phyloP scores from a whole-genome alignment of 306 rosid genomes.

The Vigna radiata region DNA sequence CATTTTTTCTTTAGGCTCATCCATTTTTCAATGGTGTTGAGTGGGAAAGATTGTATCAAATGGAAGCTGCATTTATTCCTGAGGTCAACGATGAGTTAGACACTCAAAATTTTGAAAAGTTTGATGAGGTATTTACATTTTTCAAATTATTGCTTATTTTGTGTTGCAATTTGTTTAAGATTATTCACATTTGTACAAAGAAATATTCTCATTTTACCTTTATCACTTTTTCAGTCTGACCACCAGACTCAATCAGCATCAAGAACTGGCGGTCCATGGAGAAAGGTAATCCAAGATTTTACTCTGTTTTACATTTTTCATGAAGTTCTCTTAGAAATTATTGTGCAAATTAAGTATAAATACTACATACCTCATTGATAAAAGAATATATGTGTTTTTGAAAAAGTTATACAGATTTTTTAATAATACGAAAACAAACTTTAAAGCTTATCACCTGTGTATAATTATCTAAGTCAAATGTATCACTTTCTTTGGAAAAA shows the following conservation, averaged over 20 bases:
- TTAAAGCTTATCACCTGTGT: too few species aligned
- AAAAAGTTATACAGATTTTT: too few species aligned
- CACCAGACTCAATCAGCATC: conserved; percentile 63
- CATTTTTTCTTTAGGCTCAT: conserved; percentile 65
- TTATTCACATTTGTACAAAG: conserved; percentile 28
- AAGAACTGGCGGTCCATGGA: conserved; percentile 94
- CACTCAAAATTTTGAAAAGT: conserved; percentile 97
- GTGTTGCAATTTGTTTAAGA: conserved; percentile 21
- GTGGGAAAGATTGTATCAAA: conserved; percentile 85
- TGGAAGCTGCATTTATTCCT: conserved; percentile 96
- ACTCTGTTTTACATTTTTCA: neutral
- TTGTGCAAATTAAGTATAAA: neutral
- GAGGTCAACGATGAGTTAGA: conserved; percentile 96
- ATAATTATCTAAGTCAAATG: too few species aligned
- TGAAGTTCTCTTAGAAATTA: neutral
- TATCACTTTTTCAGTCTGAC: conserved; percentile 59
- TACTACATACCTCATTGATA: neutral
- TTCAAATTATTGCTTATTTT: conserved; percentile 39
- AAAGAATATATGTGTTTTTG: too few species aligned
- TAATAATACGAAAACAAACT: too few species aligned
- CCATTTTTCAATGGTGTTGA: conserved; percentile 70
- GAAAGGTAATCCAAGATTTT: conserved; percentile 66
- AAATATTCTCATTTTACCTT: neutral
- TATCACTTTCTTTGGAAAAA: too few species aligned
- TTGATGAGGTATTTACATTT: conserved; percentile 79